Evolutionary conservation across 768 basidiomycete species (phyloP), one percentile per base, ranked within the genome.

Genomic region (Phallus indusiatus): DNA sequence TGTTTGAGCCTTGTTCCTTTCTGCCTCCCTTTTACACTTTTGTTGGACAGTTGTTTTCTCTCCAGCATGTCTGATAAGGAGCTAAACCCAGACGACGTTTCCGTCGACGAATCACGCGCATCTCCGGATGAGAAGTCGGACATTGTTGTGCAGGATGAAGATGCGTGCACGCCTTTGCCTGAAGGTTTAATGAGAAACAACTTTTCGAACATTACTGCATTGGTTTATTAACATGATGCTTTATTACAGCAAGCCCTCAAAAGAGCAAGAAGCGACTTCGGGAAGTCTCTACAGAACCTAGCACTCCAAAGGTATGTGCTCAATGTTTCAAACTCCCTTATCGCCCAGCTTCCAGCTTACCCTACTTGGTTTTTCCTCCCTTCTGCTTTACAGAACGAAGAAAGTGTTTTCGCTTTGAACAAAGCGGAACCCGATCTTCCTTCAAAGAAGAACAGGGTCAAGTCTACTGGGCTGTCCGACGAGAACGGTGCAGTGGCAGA

Each of bases 401-500:
- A 51, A 20, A 53, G 16, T 21, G 16, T 46, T 2, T 33, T 18
- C 17, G 36, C 57, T 14, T 20, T 34, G 36, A 37, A 59, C 5
- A 10, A 35, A 16, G 37, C 18, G 20, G 49, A 28, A 48, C 21
- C 35, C 37, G 49, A 59, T 17, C 20, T 59, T 33, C 57, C 57
- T 52, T 51, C 33, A 16, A 59, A 59, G 50, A 59, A 59, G 50
- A 59, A 59, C 33, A 59, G 57, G 28, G 28, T 59, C 1, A 22
- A 59, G 35, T 59, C 57, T 18, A 18, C 42, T 21, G 57, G 22
- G 48, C 21, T 48, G 20, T 18, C 80, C 7, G 50, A 36, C 35
- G 8, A 50, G n/a, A 58, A 49, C n/a, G 63, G 53, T 21, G 64
- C 63, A 54, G 54, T 65, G 18, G 34, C 72, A 33, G 35, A 63